Percentiles rank a stretch among this genome's conserved stretches.
These are phyloP conservation scores for Aureoboletus auriporus DNA, from an alignment of 768 basidiomycete genomes.

Conservation along the genomic window DNA sequence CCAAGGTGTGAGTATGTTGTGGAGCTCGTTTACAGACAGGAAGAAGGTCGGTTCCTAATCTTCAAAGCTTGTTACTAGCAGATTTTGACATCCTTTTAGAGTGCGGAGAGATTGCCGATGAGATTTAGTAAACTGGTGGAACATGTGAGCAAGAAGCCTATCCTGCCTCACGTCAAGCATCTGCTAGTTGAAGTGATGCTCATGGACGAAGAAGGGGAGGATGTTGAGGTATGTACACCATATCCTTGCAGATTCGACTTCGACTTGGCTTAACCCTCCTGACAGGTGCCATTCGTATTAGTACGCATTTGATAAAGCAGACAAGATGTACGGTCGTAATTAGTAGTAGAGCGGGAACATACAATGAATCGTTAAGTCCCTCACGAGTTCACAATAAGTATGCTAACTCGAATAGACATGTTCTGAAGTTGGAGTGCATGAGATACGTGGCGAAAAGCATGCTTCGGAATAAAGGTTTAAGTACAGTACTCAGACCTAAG, in stretches of 20 bases:
- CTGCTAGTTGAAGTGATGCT: conserved; percentile 94
- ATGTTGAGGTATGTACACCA: conserved; percentile 71
- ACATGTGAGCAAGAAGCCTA: conserved; percentile 89
- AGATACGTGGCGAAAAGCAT: neutral
- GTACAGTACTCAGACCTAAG: conserved; percentile 18
- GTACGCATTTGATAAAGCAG: conserved; percentile 48
- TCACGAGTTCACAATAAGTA: neutral
- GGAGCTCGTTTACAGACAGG: conserved; percentile 90
- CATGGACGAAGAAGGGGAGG: conserved; percentile 86
- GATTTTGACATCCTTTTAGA: conserved; percentile 41
- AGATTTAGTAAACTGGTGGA: conserved; percentile 90
- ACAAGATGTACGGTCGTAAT: conserved; percentile 4
- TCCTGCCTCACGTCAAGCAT: conserved; percentile 78
- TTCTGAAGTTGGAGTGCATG: no score
- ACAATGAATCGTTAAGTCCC: neutral
- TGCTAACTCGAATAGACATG: no score
- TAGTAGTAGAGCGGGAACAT: conserved; percentile 1
- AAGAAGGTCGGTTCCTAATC: conserved; percentile 65
- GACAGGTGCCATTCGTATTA: conserved; percentile 79
- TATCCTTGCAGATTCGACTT: neutral
- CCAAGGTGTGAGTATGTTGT: conserved; percentile 96
- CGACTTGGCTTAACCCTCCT: neutral
- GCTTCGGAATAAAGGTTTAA: neutral
- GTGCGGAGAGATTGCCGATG: conserved; percentile 84
- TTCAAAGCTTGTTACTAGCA: neutral